A percentile compares a stretch with the other conserved stretches of the same genome.
Conservation (phyloP, 805 yeast genomes). For the Suhomyces kilbournensis region DNA sequence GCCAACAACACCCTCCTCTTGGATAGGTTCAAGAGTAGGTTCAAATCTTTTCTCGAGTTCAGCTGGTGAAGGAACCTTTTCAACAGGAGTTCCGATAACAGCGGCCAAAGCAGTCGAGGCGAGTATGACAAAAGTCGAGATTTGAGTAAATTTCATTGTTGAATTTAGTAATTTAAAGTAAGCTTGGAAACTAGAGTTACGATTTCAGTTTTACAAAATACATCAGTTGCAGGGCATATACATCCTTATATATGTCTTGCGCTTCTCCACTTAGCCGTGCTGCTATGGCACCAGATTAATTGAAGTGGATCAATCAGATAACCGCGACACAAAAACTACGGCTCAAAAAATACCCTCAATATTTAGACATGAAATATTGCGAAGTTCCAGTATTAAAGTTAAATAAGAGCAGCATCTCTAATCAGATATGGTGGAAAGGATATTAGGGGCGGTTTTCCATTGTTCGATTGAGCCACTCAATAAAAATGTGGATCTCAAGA, state of each 20-base stretch:
- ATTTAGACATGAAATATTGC: not conserved
- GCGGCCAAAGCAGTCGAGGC: not conserved
- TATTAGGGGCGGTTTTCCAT: conserved; percentile 77
- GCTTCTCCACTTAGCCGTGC: not conserved
- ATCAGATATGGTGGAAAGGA: conserved; percentile 35
- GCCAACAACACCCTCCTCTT: not conserved
- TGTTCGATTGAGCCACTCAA: conserved; percentile 70
- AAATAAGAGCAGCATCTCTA: not conserved
- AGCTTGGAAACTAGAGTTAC: not conserved
- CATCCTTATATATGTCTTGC: not conserved
- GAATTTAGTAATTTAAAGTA: not conserved
- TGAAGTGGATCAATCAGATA: not conserved
- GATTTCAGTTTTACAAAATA: not conserved
- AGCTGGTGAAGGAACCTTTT: not conserved
- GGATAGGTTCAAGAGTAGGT: not conserved
- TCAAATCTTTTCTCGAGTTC: not conserved
- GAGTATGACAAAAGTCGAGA: not conserved
- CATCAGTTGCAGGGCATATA: not conserved
- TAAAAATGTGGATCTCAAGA: conserved; percentile 48
- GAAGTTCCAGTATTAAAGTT: not conserved
- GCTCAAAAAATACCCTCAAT: not conserved
- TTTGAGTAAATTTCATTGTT: not conserved
- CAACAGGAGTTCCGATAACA: not conserved
- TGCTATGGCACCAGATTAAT: not conserved
- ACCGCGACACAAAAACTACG: not conserved